A percentile compares a stretch with the other conserved stretches of the same genome.
Evolutionary conservation across 1,284 basidiomycete genomes (phyloP).

Genomic region (Anthracocystis walkeri): DNA sequence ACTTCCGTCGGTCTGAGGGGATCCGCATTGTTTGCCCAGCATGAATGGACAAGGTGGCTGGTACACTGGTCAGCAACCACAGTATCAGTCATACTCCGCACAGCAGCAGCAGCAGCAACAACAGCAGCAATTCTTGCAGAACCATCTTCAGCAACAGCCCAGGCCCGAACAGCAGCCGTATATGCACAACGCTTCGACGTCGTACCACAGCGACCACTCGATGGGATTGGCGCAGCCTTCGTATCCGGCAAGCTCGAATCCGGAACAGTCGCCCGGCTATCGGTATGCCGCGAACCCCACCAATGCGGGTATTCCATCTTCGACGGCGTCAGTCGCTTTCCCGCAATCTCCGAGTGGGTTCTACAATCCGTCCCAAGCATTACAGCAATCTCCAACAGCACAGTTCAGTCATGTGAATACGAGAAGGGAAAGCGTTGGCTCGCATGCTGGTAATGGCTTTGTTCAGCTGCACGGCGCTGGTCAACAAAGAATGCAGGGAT

Average conservation of each 20-base stretch:
- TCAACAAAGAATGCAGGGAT: constrained; percentile 4
- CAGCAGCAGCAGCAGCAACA: constrained; percentile 19
- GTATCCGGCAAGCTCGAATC: constrained; percentile 5
- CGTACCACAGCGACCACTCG: constrained; percentile 5
- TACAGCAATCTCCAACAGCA: constrained; percentile 14
- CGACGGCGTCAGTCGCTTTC: not conserved
- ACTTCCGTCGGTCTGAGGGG: not conserved
- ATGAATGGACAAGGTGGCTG: constrained; percentile 39
- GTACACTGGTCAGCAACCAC: constrained; percentile 23
- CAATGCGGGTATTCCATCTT: not conserved
- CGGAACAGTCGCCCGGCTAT: constrained; percentile 6
- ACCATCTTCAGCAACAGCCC: constrained; percentile 3
- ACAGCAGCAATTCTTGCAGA: constrained; percentile 2
- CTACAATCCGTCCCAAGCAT: constrained; percentile 1
- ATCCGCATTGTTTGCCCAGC: not conserved
- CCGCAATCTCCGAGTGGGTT: not conserved
- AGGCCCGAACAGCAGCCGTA: constrained; percentile 16
- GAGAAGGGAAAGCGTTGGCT: constrained; percentile 4
- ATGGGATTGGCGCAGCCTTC: constrained; percentile 2
- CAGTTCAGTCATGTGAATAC: not conserved
- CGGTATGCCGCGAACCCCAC: constrained; percentile 9
- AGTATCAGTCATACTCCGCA: constrained; percentile 5
- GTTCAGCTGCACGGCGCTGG: constrained; percentile 3
- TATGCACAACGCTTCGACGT: constrained; percentile 14
- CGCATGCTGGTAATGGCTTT: constrained; percentile 2